Base-by-base conservation (phyloP, 805 yeast genomes). In the Candida alai region DNA sequence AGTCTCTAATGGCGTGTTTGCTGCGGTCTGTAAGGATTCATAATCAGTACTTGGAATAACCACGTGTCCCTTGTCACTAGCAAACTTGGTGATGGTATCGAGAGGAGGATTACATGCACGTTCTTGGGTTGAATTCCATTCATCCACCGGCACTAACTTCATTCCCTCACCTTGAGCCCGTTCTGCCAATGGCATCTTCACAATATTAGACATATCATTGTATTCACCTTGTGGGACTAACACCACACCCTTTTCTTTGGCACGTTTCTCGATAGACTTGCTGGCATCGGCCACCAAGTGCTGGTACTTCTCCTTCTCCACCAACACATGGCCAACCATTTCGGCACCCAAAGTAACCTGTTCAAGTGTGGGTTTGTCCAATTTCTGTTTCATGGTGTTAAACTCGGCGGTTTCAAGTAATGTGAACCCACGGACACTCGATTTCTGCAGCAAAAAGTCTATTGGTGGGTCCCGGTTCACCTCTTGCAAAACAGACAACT, bases 31-130 rank as follows among this genome's bases (percentile, higher is more conserved):
- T 26, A 51, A 31, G 1, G 32, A 24, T 4, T 41, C 41, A 11
- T 37, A 37, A 20, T 40, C 42, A 6, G 30, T 38, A 11, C 25
- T 32, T 14, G 40, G 37, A 13, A 48, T 25, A n/a, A 42, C 27
- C 3, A 48, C 45, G 22, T 35, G 39, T 24, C 29, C 32, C 18
- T 28, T 25, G 5, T 16, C 26, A 13, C 23, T 30, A 14, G 47
- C 49, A 19, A 38, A 27, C 6, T 17, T 27, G 11, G 21, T 24
- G 12, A 48, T 20, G 11, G 33, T 31, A 6, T 36, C 40, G 10
- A 32, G 19, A 5, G 40, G 27, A 12, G 51, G 30, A 33, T 39
- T 19, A 31, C 19, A 19, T 30, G 36, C 28, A 18, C 18, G 9
- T n/a, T 13, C 16, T 5, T 19, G 6, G 23, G 28, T 12, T 1